Percentiles rank a stretch among this genome's conserved stretches.
These are phyloP conservation scores for Raddia distichophylla DNA, from an alignment of 176 grass and related monocot species.

Conservation along the genomic window DNA sequence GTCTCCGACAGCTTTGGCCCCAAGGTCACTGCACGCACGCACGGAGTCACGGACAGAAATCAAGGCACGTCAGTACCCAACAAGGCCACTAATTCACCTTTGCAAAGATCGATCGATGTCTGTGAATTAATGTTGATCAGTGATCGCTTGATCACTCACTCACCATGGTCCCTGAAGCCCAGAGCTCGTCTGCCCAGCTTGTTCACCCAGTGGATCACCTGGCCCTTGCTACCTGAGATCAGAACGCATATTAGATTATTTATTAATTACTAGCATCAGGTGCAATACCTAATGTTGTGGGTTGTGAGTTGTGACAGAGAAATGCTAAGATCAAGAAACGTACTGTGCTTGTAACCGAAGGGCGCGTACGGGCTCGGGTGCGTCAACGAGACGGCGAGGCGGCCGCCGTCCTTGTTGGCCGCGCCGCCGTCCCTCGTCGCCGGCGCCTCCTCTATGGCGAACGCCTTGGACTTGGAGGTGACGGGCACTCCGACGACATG, in stretches of 20 bases:
- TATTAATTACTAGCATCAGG: not conserved
- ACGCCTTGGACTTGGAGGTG: conserved; percentile 58
- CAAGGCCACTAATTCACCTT: too few species aligned
- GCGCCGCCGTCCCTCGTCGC: conserved; percentile 7
- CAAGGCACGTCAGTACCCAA: not conserved
- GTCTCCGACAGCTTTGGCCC: conserved; percentile 77
- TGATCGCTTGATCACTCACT: not conserved
- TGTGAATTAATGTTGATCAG: too few species aligned
- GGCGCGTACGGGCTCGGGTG: conserved; percentile 51
- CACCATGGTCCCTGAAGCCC: conserved; percentile 64
- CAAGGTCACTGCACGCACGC: conserved; percentile 56
- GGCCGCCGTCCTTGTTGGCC: conserved; percentile 23
- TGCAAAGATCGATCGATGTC: too few species aligned
- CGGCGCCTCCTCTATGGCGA: conserved; percentile 51
- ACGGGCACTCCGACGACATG: conserved; percentile 65
- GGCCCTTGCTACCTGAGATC: conserved; percentile 46
- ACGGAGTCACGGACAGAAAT: not conserved
- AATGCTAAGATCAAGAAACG: conserved; percentile 8
- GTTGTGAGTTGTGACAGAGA: too few species aligned
- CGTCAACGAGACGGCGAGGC: conserved; percentile 46
- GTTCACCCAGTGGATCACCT: conserved; percentile 64
- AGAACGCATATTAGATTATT: not conserved
- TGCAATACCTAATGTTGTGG: not conserved
- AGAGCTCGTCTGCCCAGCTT: conserved; percentile 60
- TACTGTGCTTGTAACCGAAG: conserved; percentile 52